A percentile compares a stretch with the other conserved stretches of the same genome.
These are phyloP conservation scores for Sporothrix schenckii DNA, from an alignment of 2,329 filamentous ascomycete genomes.

Conservation along the genomic window DNA sequence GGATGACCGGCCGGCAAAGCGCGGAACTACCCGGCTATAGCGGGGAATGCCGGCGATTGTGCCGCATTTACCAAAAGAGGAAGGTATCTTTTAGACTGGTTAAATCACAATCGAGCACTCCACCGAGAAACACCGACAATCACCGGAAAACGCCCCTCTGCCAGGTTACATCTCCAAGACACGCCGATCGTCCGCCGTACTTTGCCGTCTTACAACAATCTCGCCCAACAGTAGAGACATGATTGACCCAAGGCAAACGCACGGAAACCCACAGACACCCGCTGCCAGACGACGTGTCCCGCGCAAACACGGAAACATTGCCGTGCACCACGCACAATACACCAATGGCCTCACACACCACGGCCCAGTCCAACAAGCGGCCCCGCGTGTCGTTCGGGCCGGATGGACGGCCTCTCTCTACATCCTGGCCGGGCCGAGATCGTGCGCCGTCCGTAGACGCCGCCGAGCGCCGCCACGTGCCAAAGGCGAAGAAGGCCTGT, in stretches of 20 bases:
- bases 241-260: no score
- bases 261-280: not conserved
- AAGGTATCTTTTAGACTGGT: no score
- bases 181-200: not conserved
- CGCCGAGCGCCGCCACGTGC: not conserved
- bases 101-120: no score
- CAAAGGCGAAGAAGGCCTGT: conserved; percentile 29
- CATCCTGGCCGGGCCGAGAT: not conserved
- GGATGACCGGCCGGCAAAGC: not conserved
- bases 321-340: not conserved
- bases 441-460: not conserved
- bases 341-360: no score
- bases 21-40: not conserved
- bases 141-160: not conserved
- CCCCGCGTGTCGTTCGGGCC: not conserved
- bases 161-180: not conserved
- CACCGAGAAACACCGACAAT: not conserved
- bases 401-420: no score
- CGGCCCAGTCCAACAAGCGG: not conserved
- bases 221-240: not conserved
- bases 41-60: not conserved
- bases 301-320: not conserved
- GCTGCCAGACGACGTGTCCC: not conserved
- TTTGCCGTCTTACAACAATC: not conserved
- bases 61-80: not conserved